Evolutionary conservation across 2,329 filamentous ascomycete species (phyloP).

Genomic region (Chaetomiaceae sp.): DNA sequence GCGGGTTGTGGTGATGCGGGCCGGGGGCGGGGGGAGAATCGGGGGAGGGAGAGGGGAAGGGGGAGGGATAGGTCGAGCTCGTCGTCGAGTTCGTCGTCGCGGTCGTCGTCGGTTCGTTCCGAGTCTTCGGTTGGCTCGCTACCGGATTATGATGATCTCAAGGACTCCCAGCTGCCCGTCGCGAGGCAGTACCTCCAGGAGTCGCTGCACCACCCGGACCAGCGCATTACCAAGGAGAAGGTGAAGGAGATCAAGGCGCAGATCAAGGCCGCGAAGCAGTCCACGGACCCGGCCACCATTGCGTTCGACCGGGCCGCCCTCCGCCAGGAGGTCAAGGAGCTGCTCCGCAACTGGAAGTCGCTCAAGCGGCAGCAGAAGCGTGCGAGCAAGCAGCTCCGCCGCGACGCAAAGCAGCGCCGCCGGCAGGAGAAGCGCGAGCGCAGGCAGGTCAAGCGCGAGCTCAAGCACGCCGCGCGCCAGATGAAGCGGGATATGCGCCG

Average conservation of each 20-base stretch:
- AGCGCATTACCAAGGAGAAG: slow-evolving; percentile 43
- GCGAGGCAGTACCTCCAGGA: slow-evolving; percentile 40
- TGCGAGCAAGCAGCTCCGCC: slow-evolving; percentile 32
- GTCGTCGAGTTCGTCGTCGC: slow-evolving; percentile 35
- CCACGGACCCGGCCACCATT: background rate
- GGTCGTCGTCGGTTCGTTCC: slow-evolving; percentile 31
- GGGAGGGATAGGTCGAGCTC: slow-evolving; percentile 30
- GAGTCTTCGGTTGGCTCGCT: slow-evolving; percentile 48
- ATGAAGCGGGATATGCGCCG: slow-evolving; percentile 9
- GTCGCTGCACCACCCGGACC: slow-evolving; percentile 48
- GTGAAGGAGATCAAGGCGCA: slow-evolving; percentile 39
- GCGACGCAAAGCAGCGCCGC: slow-evolving; percentile 31
- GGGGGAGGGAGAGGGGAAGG: too few species aligned
- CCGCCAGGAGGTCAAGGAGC: slow-evolving; percentile 40
- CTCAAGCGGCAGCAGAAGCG: slow-evolving; percentile 36
- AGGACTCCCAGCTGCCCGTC: slow-evolving; percentile 44
- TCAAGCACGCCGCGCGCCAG: slow-evolving; percentile 14
- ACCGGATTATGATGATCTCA: slow-evolving; percentile 48
- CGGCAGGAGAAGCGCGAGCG: slow-evolving; percentile 30
- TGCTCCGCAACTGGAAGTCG: slow-evolving; percentile 42
- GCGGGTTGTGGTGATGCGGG: background rate
- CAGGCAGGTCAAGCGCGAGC: slow-evolving; percentile 22
- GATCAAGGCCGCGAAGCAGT: slow-evolving; percentile 35
- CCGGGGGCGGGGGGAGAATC: slow-evolving; percentile 11
- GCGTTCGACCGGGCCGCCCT: slow-evolving; percentile 34